Conservation (phyloP, 2,329 filamentous ascomycete genomes). For the Blastomyces gilchristii region DNA sequence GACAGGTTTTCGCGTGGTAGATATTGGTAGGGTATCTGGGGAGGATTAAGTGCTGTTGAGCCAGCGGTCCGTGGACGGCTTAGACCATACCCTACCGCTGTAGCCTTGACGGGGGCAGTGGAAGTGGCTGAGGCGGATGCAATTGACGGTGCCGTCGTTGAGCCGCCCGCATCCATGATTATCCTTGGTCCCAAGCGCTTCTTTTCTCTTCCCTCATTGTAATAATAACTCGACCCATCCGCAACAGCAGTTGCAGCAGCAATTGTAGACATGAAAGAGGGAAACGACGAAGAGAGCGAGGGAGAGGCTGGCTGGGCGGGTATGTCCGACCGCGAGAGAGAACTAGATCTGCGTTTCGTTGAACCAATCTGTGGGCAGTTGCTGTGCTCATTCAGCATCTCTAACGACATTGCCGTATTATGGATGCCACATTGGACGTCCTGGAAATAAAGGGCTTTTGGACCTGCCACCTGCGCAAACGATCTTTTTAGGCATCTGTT, state of each 20-base stretch:
- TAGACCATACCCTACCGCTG: slow-evolving; percentile 17
- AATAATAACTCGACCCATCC: slow-evolving; percentile 23
- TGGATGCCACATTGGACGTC: slow-evolving; percentile 17
- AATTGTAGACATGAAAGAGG: slow-evolving; percentile 46
- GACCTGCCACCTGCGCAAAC: slow-evolving; percentile 36
- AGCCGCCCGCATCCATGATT: slow-evolving; percentile 15
- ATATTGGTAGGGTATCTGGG: slow-evolving; percentile 18
- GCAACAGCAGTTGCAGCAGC: slow-evolving; percentile 33
- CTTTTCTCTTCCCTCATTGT: slow-evolving; percentile 24
- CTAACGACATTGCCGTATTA: slow-evolving; percentile 19
- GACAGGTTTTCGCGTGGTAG: slow-evolving; percentile 37
- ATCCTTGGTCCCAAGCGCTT: slow-evolving; percentile 7
- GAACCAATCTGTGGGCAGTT: slow-evolving; percentile 22
- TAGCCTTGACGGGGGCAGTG: neutral
- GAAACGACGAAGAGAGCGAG: slow-evolving; percentile 37
- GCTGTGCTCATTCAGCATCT: slow-evolving; percentile 20
- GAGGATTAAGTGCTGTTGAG: slow-evolving; percentile 7
- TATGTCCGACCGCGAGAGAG: slow-evolving; percentile 24
- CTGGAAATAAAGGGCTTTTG: slow-evolving; percentile 20
- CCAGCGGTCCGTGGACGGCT: slow-evolving; percentile 7
- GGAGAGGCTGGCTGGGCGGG: slow-evolving; percentile 33
- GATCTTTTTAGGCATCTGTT: slow-evolving; percentile 24
- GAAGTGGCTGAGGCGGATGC: slow-evolving; percentile 6
- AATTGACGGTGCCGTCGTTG: slow-evolving; percentile 22
- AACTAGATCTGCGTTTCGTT: slow-evolving; percentile 24